Percentiles rank a stretch among this genome's conserved stretches.
phyloP scores from a whole-genome alignment of 2,329 filamentous ascomycete species.

The Cercospora sojina region DNA sequence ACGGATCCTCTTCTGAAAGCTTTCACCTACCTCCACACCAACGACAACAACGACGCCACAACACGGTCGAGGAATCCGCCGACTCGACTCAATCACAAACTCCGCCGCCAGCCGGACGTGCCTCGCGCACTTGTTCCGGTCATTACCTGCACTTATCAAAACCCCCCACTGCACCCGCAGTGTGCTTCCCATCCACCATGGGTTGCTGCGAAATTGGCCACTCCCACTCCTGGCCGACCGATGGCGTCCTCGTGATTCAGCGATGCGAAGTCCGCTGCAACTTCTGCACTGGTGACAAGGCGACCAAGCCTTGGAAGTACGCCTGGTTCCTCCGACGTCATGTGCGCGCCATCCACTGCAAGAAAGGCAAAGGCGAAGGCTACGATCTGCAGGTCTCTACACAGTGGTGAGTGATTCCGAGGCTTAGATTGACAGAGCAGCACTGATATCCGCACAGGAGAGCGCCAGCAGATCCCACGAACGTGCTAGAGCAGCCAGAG shows the following conservation, averaged over 20 bases:
- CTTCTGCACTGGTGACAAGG: conserved; percentile 26
- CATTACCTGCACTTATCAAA: not conserved
- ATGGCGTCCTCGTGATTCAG: conserved; percentile 30
- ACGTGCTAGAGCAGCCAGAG: not conserved
- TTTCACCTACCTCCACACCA: not conserved
- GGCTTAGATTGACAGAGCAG: not conserved
- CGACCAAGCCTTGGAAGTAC: conserved; percentile 28
- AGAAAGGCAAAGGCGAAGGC: conserved; percentile 15
- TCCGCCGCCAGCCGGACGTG: not conserved
- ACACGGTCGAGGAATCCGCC: not conserved
- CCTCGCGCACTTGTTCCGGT: not conserved
- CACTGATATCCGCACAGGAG: not conserved
- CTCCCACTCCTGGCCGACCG: conserved; percentile 30
- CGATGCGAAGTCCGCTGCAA: conserved; percentile 32
- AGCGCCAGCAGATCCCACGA: not conserved
- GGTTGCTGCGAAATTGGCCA: conserved; percentile 32
- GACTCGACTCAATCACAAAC: not conserved
- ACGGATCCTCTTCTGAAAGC: not conserved
- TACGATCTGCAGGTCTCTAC: conserved; percentile 25
- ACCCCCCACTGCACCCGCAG: not conserved
- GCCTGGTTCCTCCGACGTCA: conserved; percentile 36
- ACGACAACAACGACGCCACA: not conserved
- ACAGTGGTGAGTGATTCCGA: conserved; percentile 24
- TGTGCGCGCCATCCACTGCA: conserved; percentile 30
- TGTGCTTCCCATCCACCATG: conserved; percentile 22